Evolutionary conservation across 805 yeast species (phyloP).

Genomic region (Saccharomyces eubayanus): DNA sequence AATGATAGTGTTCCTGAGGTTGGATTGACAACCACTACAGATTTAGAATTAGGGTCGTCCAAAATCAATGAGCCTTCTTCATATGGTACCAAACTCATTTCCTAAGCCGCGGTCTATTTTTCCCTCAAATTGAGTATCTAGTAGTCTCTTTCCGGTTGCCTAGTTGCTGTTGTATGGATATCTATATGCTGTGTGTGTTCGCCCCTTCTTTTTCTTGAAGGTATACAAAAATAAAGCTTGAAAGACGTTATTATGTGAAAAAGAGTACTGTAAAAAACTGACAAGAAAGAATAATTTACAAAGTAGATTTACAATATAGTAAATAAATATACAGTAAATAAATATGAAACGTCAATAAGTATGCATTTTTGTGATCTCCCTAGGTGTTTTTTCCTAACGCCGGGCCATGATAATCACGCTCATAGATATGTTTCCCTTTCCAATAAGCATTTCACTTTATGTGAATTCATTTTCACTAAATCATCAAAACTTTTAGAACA

Average conservation of each 20-base stretch:
- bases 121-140: neutral
- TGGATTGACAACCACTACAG: constrained; percentile 25
- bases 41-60: constrained; percentile 24
- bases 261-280: neutral
- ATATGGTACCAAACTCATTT: constrained; percentile 25
- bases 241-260: neutral
- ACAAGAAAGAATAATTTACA: neutral
- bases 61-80: constrained; percentile 22
- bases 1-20: constrained; percentile 20
- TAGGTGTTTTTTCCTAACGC: neutral
- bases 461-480: constrained; percentile 36
- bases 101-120: neutral
- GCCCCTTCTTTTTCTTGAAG: neutral
- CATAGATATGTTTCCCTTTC: neutral
- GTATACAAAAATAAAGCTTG: neutral
- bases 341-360: neutral
- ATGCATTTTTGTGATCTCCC: neutral
- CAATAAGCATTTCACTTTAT: constrained; percentile 20
- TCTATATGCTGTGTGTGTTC: neutral
- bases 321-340: neutral
- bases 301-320: neutral
- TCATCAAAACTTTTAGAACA: constrained; percentile 49
- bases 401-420: neutral
- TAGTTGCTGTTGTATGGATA: neutral
- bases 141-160: neutral